Evolutionary conservation across 495 filamentous ascomycete genomes (phyloP), one percentile per base, ranked within the genome.

Genomic region (Physcia stellaris): DNA sequence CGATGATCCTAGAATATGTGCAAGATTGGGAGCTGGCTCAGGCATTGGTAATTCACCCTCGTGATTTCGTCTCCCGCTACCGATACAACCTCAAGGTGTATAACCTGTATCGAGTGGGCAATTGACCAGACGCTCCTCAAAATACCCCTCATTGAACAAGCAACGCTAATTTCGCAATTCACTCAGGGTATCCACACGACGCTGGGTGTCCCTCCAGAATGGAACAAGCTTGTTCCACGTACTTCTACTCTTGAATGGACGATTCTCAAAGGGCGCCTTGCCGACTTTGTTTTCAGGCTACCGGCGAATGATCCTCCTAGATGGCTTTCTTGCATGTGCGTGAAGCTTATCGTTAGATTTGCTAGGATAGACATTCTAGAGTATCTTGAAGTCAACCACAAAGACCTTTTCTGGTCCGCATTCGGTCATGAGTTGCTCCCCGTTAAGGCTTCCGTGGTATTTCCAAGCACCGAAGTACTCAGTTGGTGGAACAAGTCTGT

Each of bases 261-360:
- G 1, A 76, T 94, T 17, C 68, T 95, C 11, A 73, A 79, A 0
- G 75, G 78, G 18, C 68, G 71, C 10, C 71, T 80, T n/a, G 52
- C 67, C 3, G 71, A 75, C 20, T 73, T 83, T 35, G 77, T 81
- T 47, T 70, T 73, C 35, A 66, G 83, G 13, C 71, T 86, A 18
- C 63, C 75, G 20, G 68, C 75, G 4, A 67, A 80, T 1, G 68
- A 78, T 11, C 64, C 71, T 2, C 80, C 83, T 40, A 74, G 74
- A 39, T 82, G 77, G 37, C 62, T 94, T 19, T 88, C 85, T 4
- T 77, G 78, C 22, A 65, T 86, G 1, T 80, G 80, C 27, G 83
- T 87, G 41, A 83, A 88, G 46, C 73, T 92, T 19, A 85, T 94
- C 48, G 80, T 94, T 61, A 88, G 88, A 47, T 95, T 94, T 51